phyloP scores from a whole-genome alignment of 176 grass and related monocot genomes.

The Alloteropsis semialata region DNA sequence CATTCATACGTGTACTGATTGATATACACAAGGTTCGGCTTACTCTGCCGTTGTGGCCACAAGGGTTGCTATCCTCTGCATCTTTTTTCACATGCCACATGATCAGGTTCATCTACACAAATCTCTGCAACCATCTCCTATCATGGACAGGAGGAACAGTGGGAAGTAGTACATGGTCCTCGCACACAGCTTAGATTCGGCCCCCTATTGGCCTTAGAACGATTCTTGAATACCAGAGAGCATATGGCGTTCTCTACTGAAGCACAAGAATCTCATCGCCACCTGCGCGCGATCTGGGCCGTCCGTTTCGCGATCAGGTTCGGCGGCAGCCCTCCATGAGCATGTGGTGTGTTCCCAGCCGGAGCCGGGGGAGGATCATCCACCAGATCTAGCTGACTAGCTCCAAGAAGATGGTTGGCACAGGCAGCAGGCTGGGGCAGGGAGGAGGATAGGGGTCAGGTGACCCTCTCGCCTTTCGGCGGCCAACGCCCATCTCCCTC shows the following conservation, averaged over 20 bases:
- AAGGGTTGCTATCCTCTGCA: neutral
- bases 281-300: neutral
- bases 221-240: neutral
- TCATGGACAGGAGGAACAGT: neutral
- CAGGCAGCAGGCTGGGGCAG: neutral
- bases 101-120: neutral
- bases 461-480: neutral
- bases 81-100: neutral
- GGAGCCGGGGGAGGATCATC: neutral
- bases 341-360: slow-evolving; percentile 7
- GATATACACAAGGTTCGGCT: neutral
- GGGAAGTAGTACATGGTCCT: neutral
- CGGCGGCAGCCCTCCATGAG: neutral
- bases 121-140: neutral
- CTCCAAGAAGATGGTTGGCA: slow-evolving; percentile 2
- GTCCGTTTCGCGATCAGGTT: neutral
- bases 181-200: no score
- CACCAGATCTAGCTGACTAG: neutral
- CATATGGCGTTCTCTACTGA: neutral
- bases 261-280: neutral
- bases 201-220: neutral
- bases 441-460: neutral
- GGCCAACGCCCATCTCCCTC: neutral
- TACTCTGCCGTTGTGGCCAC: neutral
- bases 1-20: neutral